Percentiles rank a stretch among this genome's conserved stretches.
phyloP scores from a whole-genome alignment of 2,329 filamentous ascomycete genomes.

The Fusarium algeriense region DNA sequence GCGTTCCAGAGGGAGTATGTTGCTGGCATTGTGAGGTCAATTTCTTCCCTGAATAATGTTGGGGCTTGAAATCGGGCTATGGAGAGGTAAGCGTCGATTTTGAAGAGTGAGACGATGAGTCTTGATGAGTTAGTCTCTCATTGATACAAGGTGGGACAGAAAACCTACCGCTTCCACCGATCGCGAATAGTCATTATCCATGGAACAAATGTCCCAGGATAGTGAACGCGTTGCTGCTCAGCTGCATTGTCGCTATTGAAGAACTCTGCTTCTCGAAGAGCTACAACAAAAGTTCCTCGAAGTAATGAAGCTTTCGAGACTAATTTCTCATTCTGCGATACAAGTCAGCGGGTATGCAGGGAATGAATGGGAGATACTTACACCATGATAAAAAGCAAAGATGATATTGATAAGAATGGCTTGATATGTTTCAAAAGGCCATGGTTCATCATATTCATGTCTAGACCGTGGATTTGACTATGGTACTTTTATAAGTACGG shows the following conservation, averaged over 20 bases:
- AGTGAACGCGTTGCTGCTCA: constrained; percentile 52
- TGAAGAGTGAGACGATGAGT: constrained; percentile 52
- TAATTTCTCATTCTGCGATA: constrained; percentile 47
- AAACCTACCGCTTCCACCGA: constrained; percentile 52
- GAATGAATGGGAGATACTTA: constrained; percentile 22
- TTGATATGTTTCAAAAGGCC: constrained; percentile 52
- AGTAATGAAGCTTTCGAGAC: constrained; percentile 52
- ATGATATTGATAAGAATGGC: constrained; percentile 54
- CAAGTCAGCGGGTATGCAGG: not conserved
- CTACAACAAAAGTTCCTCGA: constrained; percentile 51
- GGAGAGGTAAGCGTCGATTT: constrained; percentile 56
- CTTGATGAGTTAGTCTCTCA: constrained; percentile 36
- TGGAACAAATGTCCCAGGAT: constrained; percentile 55
- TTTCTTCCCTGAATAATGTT: constrained; percentile 52
- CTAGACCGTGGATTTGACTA: constrained; percentile 37
- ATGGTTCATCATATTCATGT: constrained; percentile 33
- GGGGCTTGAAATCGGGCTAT: constrained; percentile 49
- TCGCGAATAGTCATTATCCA: constrained; percentile 50
- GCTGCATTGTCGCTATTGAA: constrained; percentile 53
- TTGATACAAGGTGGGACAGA: accelerated
- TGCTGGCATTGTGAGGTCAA: constrained; percentile 51
- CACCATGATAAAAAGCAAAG: constrained; percentile 55
- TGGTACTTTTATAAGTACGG: not conserved
- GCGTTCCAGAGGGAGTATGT: constrained; percentile 55
- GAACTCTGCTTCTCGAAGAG: constrained; percentile 53